Conservation (phyloP, 768 basidiomycete species). For the Kwoniella shandongensis region DNA sequence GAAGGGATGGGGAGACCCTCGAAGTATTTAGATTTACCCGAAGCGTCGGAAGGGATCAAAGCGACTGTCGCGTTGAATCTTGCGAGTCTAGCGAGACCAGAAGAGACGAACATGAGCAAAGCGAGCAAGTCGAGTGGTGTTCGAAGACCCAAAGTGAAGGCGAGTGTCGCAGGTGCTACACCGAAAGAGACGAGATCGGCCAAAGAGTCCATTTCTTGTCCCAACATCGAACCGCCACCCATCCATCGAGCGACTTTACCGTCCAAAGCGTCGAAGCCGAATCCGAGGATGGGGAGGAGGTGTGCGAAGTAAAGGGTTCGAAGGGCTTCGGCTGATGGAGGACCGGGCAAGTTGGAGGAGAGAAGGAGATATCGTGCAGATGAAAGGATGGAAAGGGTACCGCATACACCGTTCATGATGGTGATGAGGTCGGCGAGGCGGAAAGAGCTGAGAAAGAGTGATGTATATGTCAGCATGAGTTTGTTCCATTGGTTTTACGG, state of each 20-base stretch:
- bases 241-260: conserved; percentile 98
- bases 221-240: conserved; percentile 90
- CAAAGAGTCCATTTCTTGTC: conserved; percentile 94
- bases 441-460: conserved; percentile 70
- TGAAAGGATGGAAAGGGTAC: conserved; percentile 89
- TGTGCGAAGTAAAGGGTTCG: conserved; percentile 74
- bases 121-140: conserved; percentile 86
- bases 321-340: conserved; percentile 85
- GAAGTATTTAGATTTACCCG: conserved; percentile 90
- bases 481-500: neutral
- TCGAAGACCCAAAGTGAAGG: conserved; percentile 84
- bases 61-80: conserved; percentile 99
- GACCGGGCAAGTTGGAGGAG: conserved; percentile 80
- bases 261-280: conserved; percentile 96
- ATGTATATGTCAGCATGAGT: neutral
- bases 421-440: conserved; percentile 96
- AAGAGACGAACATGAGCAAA: conserved; percentile 88
- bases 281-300: conserved; percentile 81
- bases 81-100: conserved; percentile 92
- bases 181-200: conserved; percentile 98
- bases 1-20: conserved; percentile 97
- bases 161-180: conserved; percentile 90
- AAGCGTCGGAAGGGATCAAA: conserved; percentile 77
- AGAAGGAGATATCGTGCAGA: conserved; percentile 84
- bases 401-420: conserved; percentile 98